These are phyloP conservation scores for Cyberlindnera galapagoensis DNA, from an alignment of 805 yeast species.

Conservation along the genomic window DNA sequence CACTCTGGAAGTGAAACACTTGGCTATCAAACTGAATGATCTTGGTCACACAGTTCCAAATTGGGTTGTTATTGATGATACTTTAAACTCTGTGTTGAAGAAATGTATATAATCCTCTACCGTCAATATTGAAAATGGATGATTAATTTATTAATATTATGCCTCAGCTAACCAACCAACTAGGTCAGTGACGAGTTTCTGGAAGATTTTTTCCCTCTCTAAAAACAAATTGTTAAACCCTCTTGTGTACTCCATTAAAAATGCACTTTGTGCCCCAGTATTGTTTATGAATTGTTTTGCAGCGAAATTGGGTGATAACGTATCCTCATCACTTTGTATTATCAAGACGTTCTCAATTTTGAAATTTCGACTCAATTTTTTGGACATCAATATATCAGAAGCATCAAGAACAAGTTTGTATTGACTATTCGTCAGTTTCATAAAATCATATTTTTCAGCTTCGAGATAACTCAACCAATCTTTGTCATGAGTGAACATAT, in stretches of 20 bases:
- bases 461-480: conserved; percentile 8
- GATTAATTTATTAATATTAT: too few species aligned
- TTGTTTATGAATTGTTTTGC: conserved; percentile 10
- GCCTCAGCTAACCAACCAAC: conserved; percentile 17
- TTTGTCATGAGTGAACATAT: conserved; percentile 10
- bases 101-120: too few species aligned
- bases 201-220: conserved; percentile 15
- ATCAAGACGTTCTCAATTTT: conserved; percentile 11
- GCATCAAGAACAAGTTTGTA: conserved; percentile 4
- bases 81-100: too few species aligned
- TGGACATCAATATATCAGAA: conserved; percentile 4
- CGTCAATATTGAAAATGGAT: too few species aligned
- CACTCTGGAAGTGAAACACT: neutral
- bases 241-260: conserved; percentile 12
- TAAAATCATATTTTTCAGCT: conserved; percentile 4
- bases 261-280: conserved; percentile 9
- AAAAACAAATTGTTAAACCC: conserved; percentile 17
- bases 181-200: conserved; percentile 11
- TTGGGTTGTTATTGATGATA: too few species aligned
- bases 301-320: conserved; percentile 1
- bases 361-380: conserved; percentile 5
- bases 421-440: conserved; percentile 5
- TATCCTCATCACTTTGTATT: conserved; percentile 13
- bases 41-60: too few species aligned
- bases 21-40: too few species aligned